Base-by-base conservation (phyloP, 805 yeast species). In the Candida sithepensis region DNA sequence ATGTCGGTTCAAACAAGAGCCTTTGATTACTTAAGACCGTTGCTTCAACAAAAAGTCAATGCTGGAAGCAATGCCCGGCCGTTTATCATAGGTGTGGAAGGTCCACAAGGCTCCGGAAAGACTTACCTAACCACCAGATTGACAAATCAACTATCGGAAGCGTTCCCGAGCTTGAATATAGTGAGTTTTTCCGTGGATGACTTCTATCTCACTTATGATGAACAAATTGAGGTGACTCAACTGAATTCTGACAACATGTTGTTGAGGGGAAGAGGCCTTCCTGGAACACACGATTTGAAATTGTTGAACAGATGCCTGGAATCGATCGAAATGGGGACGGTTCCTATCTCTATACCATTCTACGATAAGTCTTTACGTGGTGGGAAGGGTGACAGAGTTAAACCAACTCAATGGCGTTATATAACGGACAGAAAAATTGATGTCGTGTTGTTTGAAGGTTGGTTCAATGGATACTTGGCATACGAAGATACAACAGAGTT, bases 221-320 rank as follows among this genome's bases (percentile, higher is more conserved):
- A 83, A 18, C 97, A 89, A 59, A 50, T 48, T 22, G 49, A 51
- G 28, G 59, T 90, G 21, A 74, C 77, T 1, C 34, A 51, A 5
- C 45, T 50, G 13, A 66, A 70, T 49, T 60, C 70, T 0, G 73
- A 66, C 13, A 65, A 65, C 60, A 61, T 66, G 32, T 67, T 92
- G 41, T 58, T 88, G 16, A 56, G 61, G 30, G 96, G 96, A 2
- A 70, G 98, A 22, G 98, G 98, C 0, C 72, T 88, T 14, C 98
- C 98, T 0, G 97, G 97, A 0, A 92, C 98, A 0, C 99, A 92
- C 63, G 97, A 92, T 59, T 58, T 87, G 16, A 55, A 54, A 1
- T 57, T 85, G 13, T 60, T 73, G n/a, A 41, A 52, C 6, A 54
- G 64, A 7, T 63, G 74, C 5, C 53, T 86, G 36, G 48, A 55